Conservation (phyloP, 2,329 filamentous ascomycete genomes). For the Fusarium sp. region DNA sequence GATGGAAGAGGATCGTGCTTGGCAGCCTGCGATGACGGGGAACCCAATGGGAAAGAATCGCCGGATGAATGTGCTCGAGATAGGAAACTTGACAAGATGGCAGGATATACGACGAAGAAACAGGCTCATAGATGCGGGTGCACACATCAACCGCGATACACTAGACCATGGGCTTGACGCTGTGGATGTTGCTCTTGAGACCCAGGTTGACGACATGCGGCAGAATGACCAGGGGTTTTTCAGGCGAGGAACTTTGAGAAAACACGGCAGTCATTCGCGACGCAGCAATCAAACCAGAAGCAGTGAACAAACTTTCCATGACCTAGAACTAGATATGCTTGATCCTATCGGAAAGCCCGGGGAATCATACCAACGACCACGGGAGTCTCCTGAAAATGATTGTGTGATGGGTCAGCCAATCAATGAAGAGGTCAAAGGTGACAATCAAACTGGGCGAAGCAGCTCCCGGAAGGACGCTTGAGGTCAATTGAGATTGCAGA, state of each 20-base stretch:
- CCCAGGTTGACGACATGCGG: slow-evolving; percentile 52
- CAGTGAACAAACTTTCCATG: slow-evolving; percentile 44
- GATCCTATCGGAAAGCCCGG: slow-evolving; percentile 27
- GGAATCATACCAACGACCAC: slow-evolving; percentile 21
- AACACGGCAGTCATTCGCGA: slow-evolving; percentile 36
- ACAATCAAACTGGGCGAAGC: slow-evolving; percentile 22
- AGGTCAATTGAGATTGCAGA: not conserved
- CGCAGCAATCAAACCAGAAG: slow-evolving; percentile 48
- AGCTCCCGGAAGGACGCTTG: slow-evolving; percentile 2
- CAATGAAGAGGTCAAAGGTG: slow-evolving; percentile 49
- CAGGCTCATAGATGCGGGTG: slow-evolving; percentile 61
- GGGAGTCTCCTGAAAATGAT: slow-evolving; percentile 47
- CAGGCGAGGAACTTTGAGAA: slow-evolving; percentile 43
- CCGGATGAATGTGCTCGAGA: slow-evolving; percentile 76
- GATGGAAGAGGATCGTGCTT: slow-evolving; percentile 67
- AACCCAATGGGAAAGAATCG: slow-evolving; percentile 76
- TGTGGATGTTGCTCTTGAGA: slow-evolving; percentile 52
- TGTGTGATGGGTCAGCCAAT: slow-evolving; percentile 54
- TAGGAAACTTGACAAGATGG: slow-evolving; percentile 76
- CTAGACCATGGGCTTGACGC: slow-evolving; percentile 52
- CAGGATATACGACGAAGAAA: slow-evolving; percentile 75
- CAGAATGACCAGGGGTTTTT: slow-evolving; percentile 50
- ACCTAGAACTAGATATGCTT: slow-evolving; percentile 48
- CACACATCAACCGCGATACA: slow-evolving; percentile 52
- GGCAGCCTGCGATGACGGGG: slow-evolving; percentile 77